phyloP scores from a whole-genome alignment of 129 eudicot genomes.

The Artemisia argyi region DNA sequence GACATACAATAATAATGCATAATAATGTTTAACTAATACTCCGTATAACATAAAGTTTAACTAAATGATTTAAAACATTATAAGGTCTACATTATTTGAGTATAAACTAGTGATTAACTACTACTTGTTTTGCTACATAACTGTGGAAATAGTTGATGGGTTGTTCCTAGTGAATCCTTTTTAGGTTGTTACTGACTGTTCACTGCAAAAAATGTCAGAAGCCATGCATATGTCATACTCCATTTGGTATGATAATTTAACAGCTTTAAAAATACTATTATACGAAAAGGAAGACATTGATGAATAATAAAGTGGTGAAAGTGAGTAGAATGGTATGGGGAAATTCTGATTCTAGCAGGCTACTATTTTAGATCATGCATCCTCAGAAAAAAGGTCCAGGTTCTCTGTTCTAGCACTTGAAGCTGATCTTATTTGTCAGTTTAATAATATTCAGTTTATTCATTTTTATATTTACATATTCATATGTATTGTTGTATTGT shows the following conservation, averaged over 20 bases:
- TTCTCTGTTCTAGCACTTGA: slow-evolving; percentile 26
- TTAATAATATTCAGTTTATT: background rate
- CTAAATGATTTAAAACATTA: too few relatives aligned
- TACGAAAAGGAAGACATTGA: slow-evolving; percentile 14
- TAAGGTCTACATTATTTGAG: too few relatives aligned
- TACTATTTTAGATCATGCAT: background rate
- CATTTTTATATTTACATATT: slow-evolving; percentile 1
- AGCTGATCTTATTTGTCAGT: slow-evolving; percentile 14
- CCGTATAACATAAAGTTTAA: too few relatives aligned
- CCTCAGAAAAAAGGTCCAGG: slow-evolving; percentile 28
- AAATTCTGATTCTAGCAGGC: slow-evolving; percentile 24
- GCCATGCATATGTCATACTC: slow-evolving; percentile 18
- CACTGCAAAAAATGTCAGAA: slow-evolving; percentile 10
- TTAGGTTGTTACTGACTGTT: slow-evolving; percentile 17
- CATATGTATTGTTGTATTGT: background rate
- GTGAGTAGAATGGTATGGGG: slow-evolving; percentile 25
- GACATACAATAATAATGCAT: too few relatives aligned
- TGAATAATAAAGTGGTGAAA: slow-evolving; percentile 24
- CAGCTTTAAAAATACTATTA: slow-evolving; percentile 9
- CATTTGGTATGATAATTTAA: slow-evolving; percentile 19
- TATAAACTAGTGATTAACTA: background rate
- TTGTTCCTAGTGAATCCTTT: background rate
- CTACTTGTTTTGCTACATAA: background rate
- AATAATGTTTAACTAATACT: too few relatives aligned
- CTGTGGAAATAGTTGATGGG: background rate